Conservation (phyloP, 768 basidiomycete species). For the Rhodosporidiobolus sp. region DNA sequence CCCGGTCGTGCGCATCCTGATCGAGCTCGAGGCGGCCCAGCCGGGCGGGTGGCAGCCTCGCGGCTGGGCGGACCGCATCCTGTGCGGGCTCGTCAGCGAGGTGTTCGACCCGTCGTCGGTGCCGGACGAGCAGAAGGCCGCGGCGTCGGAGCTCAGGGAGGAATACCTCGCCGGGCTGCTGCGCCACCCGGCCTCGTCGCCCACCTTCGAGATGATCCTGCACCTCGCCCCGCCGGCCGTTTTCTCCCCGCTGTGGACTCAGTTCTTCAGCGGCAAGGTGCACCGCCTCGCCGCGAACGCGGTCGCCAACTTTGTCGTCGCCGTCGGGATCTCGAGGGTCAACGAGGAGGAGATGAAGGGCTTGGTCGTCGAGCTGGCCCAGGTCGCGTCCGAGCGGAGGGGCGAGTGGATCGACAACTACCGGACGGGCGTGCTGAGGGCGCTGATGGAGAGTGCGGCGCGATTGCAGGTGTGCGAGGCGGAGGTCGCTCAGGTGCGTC, state of each 20-base stretch:
- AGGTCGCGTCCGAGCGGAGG: conserved; percentile 56
- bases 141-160: conserved; percentile 56
- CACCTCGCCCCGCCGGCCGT: conserved; percentile 59
- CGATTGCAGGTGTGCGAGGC: conserved; percentile 55
- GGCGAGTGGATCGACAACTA: conserved; percentile 56
- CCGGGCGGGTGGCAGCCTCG: conserved; percentile 18
- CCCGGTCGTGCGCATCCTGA: conserved; percentile 27
- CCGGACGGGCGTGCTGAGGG: conserved; percentile 73
- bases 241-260: conserved; percentile 68
- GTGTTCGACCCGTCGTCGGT: conserved; percentile 6
- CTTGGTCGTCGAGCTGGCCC: conserved; percentile 62
- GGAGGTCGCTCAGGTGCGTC: conserved; percentile 59
- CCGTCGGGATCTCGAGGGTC: conserved; percentile 68
- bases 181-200: conserved; percentile 81
- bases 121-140: conserved; percentile 44
- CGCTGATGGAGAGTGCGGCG: conserved; percentile 67
- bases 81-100: conserved; percentile 35
- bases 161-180: conserved; percentile 72
- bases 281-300: conserved; percentile 74
- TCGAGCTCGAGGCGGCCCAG: conserved; percentile 31
- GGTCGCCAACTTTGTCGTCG: conserved; percentile 89
- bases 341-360: conserved; percentile 58
- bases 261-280: conserved; percentile 72
- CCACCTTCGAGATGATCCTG: conserved; percentile 79
- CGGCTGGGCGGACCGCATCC: conserved; percentile 35